phyloP scores from a whole-genome alignment of 768 basidiomycete species.

The Boletus reticuloceps region DNA sequence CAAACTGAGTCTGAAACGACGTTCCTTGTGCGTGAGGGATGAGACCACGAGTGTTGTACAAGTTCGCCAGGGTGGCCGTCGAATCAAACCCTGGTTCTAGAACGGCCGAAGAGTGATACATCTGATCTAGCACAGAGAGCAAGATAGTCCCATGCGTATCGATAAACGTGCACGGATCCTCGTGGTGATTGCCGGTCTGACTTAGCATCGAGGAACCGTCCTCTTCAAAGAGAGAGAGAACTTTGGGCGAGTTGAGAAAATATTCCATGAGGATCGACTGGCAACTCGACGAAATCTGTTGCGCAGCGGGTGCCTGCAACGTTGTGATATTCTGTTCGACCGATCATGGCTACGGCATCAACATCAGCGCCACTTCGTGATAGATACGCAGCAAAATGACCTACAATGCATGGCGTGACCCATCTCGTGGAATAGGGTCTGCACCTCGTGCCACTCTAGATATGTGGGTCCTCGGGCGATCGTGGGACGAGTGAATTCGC shows the following conservation, averaged over 20 bases:
- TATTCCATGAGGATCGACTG: constrained; percentile 99
- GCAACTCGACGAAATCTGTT: constrained; percentile 97
- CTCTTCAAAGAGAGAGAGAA: constrained; percentile 74
- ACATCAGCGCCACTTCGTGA: constrained; percentile 2
- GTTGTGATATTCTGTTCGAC: constrained; percentile 95
- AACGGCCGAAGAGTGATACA: constrained; percentile 76
- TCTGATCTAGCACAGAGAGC: constrained; percentile 84
- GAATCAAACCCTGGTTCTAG: constrained; percentile 65
- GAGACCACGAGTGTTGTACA: constrained; percentile 69
- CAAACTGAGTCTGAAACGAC: constrained; percentile 94
- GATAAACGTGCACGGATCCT: constrained; percentile 76
- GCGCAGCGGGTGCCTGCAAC: constrained; percentile 97
- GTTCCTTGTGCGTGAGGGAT: constrained; percentile 84
- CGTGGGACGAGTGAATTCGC: constrained; percentile 75
- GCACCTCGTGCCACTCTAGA: constrained; percentile 89
- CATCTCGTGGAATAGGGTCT: constrained; percentile 98
- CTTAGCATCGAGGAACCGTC: constrained; percentile 44
- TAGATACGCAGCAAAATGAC: constrained; percentile 31
- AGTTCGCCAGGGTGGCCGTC: constrained; percentile 56
- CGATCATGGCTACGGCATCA: constrained; percentile 81
- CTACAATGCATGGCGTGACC: constrained; percentile 99
- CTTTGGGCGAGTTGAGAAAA: constrained; percentile 81
- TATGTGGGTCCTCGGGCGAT: constrained; percentile 62
- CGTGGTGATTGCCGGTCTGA: constrained; percentile 62
- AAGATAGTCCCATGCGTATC: constrained; percentile 92